These are phyloP conservation scores for Sicyos edulis DNA, from an alignment of 306 rosid genomes.

Conservation along the genomic window DNA sequence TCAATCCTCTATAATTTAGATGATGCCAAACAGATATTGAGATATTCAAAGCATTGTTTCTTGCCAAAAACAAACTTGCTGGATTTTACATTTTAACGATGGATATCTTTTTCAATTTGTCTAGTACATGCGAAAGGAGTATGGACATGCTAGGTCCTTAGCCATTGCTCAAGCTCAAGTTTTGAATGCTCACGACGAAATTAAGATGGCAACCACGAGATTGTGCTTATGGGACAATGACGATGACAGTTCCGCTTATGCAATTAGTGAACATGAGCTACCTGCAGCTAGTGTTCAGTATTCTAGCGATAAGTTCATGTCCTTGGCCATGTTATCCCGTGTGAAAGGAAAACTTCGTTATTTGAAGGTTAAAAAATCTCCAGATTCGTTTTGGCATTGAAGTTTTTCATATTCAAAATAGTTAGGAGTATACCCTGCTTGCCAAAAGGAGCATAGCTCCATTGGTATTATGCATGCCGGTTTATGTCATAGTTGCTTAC, in stretches of 20 bases:
- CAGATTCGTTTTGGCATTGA: neutral
- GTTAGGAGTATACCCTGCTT: neutral
- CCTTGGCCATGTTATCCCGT: constrained; percentile 51
- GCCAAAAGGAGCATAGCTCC: neutral
- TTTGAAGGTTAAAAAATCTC: constrained; percentile 48
- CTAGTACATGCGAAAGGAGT: constrained; percentile 94
- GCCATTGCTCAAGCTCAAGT: constrained; percentile 88
- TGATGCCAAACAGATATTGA: neutral
- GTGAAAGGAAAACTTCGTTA: constrained; percentile 90
- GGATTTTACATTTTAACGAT: neutral
- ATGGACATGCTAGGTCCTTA: constrained; percentile 77
- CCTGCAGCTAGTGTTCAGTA: constrained; percentile 53
- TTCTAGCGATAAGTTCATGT: constrained; percentile 73
- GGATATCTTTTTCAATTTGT: constrained; percentile 24
- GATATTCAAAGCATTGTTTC: too few species aligned
- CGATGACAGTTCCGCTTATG: constrained; percentile 62
- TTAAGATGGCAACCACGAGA: constrained; percentile 85
- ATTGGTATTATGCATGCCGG: neutral
- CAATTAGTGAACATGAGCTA: constrained; percentile 63
- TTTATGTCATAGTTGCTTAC: constrained; percentile 20
- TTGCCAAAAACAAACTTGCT: neutral
- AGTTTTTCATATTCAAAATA: neutral
- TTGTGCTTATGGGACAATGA: constrained; percentile 53
- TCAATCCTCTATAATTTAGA: neutral
- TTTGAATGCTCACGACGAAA: constrained; percentile 86